Evolutionary conservation across 2,329 filamentous ascomycete genomes (phyloP), one percentile per base, ranked within the genome.

Genomic region (Hypoxylon sp.): DNA sequence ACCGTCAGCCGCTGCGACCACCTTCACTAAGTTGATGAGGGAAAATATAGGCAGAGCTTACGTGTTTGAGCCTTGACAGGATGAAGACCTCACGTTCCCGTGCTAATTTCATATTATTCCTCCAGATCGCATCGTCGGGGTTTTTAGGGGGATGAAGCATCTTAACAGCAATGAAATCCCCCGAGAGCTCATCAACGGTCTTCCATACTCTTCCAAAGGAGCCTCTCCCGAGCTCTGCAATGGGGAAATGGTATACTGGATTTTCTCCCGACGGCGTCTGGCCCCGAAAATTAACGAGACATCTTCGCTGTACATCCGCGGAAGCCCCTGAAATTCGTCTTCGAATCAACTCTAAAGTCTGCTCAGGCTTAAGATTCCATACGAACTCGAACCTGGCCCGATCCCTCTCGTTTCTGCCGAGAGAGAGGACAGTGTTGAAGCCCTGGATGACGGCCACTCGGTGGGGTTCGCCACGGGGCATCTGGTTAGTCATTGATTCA

Each of bases 141-240:
- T 19, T 5, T 8, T 19, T 7, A 4, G n/a, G 37, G 16, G 16
- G 16, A 7, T 32, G 7, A 2, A 66, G 19, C 4, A 29, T 2
- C 51, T 67, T 67, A 2, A 67, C 64, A 14, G 64, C 64, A 8
- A 67, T 39, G 2, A 57, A 9, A 30, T 59, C 41, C 5, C 64
- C 64, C 2, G 60, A 57, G 37, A 23, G 30, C 6, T 14, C 3
- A 16, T 67, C 64, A 12, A 63, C 21, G 2, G 64, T 63, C 41
- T 61, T 63, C 25, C 25, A 29, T 19, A 67, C 64, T 25, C 5
- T 51, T 1, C 60, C 64, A 32, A 50, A 63, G 1, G 6, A 51
- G 1, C 64, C 64, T 1, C 14, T 30, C 8, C 64, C 64, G 3
- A 67, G 39, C 7, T 63, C 39, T 1, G 5, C 14, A 1, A 59